Evolutionary conservation across 2,329 filamentous ascomycete genomes (phyloP).

Genomic region (Ascochyta rabiei): DNA sequence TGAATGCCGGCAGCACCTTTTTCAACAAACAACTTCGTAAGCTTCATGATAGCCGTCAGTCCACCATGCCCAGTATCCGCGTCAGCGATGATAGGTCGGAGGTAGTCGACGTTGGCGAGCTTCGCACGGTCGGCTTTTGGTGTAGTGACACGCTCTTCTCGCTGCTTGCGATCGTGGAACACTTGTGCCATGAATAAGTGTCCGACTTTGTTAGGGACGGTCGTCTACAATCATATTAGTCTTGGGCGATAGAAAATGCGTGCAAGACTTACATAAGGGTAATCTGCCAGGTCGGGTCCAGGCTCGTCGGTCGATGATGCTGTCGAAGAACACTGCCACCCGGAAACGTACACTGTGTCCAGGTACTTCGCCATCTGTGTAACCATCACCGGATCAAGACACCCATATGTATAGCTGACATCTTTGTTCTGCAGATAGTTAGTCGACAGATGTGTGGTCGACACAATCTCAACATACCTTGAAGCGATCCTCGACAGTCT

Average conservation of each 20-base stretch:
- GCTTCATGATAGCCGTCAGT: slow-evolving; percentile 98
- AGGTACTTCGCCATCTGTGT: slow-evolving; percentile 99
- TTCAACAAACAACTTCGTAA: slow-evolving; percentile 97
- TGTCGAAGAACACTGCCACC: slow-evolving; percentile 98
- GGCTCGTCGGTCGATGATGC: slow-evolving; percentile 95
- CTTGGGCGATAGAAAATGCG: background rate
- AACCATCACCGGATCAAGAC: slow-evolving; percentile 96
- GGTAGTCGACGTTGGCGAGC: slow-evolving; percentile 85
- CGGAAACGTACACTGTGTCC: slow-evolving; percentile 97
- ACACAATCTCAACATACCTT: slow-evolving; percentile 59
- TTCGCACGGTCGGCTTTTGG: slow-evolving; percentile 74
- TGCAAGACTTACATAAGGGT: slow-evolving; percentile 64
- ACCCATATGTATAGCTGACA: slow-evolving; percentile 94
- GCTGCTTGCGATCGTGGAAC: slow-evolving; percentile 99
- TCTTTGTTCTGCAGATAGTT: slow-evolving; percentile 69
- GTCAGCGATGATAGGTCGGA: slow-evolving; percentile 94
- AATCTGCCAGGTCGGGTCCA: slow-evolving; percentile 96
- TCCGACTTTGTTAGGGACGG: slow-evolving; percentile 96
- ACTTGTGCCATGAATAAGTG: slow-evolving; percentile 98
- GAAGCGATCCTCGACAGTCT: slow-evolving; percentile 84
- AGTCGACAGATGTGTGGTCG: slow-evolving; percentile 7
- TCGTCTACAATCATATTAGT: slow-evolving; percentile 67
- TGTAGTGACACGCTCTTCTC: slow-evolving; percentile 85
- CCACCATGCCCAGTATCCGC: slow-evolving; percentile 97
- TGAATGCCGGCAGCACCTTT: slow-evolving; percentile 97